These are phyloP conservation scores for Rhododendron molle DNA, from an alignment of 148 eudicot species.

Conservation along the genomic window DNA sequence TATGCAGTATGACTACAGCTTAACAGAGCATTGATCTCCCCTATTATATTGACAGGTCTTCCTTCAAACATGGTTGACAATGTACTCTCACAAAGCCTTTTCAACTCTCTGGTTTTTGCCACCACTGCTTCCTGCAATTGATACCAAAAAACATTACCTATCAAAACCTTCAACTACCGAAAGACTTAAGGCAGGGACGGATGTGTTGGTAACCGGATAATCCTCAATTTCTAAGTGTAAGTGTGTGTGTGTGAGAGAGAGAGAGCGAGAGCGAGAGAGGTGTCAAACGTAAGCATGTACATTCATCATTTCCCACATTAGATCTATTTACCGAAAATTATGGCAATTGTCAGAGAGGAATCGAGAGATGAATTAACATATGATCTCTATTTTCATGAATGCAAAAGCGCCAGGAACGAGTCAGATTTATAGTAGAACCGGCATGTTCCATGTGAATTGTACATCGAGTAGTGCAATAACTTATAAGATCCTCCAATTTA, in stretches of 20 bases:
- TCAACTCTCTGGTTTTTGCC: conserved; percentile 71
- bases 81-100: conserved; percentile 82
- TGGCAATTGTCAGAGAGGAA: not conserved
- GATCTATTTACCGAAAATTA: not conserved
- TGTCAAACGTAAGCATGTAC: not conserved
- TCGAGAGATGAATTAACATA: not conserved
- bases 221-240: not conserved
- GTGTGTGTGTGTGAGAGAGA: not conserved
- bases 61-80: conserved; percentile 87
- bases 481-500: not conserved
- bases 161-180: not conserved
- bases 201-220: not conserved
- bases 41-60: conserved; percentile 84
- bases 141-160: not conserved
- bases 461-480: not conserved
- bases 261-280: not conserved
- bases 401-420: not conserved
- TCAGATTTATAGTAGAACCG: not conserved
- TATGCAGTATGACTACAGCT: conserved; percentile 29
- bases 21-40: conserved; percentile 71
- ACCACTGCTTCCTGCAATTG: conserved; percentile 80
- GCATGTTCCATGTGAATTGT: not conserved
- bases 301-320: not conserved
- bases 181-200: not conserved
- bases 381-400: not conserved